phyloP scores from a whole-genome alignment of 2,329 filamentous ascomycete species.

The Colletotrichum musae region DNA sequence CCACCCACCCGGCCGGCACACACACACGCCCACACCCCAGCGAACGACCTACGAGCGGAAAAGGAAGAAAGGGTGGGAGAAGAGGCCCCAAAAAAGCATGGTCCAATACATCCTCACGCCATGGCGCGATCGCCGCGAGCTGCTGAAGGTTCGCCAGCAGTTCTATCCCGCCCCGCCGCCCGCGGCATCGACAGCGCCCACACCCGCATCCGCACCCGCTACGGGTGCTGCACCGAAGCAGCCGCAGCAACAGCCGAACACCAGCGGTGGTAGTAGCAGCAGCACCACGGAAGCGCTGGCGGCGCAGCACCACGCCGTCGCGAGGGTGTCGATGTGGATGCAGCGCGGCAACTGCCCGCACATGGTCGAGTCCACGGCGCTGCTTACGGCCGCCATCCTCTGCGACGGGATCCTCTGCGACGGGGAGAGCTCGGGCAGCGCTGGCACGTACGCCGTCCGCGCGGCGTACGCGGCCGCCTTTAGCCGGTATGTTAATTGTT shows the following conservation, averaged over 20 bases:
- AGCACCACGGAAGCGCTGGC: conserved; percentile 43
- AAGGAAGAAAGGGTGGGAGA: not conserved
- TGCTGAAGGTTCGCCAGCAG: conserved; percentile 75
- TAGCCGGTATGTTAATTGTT: conserved; percentile 69
- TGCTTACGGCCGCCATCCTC: conserved; percentile 78
- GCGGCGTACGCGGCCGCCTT: conserved; percentile 83
- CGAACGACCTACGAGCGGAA: not conserved
- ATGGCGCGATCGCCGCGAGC: conserved; percentile 77
- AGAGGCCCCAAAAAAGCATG: conserved; percentile 57
- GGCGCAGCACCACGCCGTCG: conserved; percentile 64
- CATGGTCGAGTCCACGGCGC: conserved; percentile 83
- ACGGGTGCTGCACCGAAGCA: conserved; percentile 25
- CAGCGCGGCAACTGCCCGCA: conserved; percentile 82
- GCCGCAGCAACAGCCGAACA: conserved; percentile 20
- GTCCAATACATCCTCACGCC: conserved; percentile 81
- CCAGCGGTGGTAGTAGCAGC: conserved; percentile 9
- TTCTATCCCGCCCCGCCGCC: conserved; percentile 67
- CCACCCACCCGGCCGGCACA: not conserved
- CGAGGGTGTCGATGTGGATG: conserved; percentile 77
- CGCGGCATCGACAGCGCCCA: conserved; percentile 28
- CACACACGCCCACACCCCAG: not conserved
- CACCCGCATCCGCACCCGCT: conserved; percentile 21
- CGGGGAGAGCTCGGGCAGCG: conserved; percentile 54
- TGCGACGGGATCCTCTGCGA: conserved; percentile 78
- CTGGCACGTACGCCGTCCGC: conserved; percentile 72